phyloP scores from a whole-genome alignment of 805 yeast species.

The Kodamaea sagamina region DNA sequence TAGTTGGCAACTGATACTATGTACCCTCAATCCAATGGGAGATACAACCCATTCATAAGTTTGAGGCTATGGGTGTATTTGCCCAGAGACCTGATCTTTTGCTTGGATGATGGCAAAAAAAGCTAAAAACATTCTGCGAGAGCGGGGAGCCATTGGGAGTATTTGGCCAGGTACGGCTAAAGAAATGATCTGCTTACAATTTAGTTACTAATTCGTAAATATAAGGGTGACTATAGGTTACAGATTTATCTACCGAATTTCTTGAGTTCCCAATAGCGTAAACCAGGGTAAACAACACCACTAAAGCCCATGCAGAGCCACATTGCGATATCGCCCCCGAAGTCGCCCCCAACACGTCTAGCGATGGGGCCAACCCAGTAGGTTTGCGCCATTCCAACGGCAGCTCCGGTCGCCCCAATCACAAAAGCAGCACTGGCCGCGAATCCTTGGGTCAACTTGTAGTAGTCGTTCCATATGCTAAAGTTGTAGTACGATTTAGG shows the following conservation, averaged over 20 bases:
- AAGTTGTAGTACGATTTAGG: slow-evolving; percentile 56
- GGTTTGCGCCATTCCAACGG: slow-evolving; percentile 84
- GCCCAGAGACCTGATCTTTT: too few relatives aligned
- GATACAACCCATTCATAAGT: too few relatives aligned
- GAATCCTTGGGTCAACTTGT: slow-evolving; percentile 62
- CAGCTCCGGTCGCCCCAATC: slow-evolving; percentile 78
- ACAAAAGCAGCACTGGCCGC: slow-evolving; percentile 70
- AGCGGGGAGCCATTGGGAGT: too few relatives aligned
- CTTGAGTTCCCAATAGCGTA: slow-evolving; percentile 67
- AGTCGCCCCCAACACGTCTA: slow-evolving; percentile 48
- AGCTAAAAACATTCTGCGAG: too few relatives aligned
- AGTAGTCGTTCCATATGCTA: slow-evolving; percentile 67
- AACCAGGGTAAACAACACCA: slow-evolving; percentile 59
- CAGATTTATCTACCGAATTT: slow-evolving; percentile 31
- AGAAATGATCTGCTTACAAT: too few relatives aligned
- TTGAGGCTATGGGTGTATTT: too few relatives aligned
- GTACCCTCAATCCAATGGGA: too few relatives aligned
- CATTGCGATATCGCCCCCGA: slow-evolving; percentile 81
- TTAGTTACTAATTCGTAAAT: too few relatives aligned
- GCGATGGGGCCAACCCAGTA: slow-evolving; percentile 83
- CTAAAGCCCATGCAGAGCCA: slow-evolving; percentile 76
- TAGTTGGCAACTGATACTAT: too few relatives aligned
- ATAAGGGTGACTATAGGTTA: too few relatives aligned
- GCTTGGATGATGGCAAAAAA: too few relatives aligned
- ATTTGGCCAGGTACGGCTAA: too few relatives aligned